These are phyloP conservation scores for Backusella mclennaniae DNA, from an alignment of 192 early-diverging fungal genomes.

Conservation along the genomic window DNA sequence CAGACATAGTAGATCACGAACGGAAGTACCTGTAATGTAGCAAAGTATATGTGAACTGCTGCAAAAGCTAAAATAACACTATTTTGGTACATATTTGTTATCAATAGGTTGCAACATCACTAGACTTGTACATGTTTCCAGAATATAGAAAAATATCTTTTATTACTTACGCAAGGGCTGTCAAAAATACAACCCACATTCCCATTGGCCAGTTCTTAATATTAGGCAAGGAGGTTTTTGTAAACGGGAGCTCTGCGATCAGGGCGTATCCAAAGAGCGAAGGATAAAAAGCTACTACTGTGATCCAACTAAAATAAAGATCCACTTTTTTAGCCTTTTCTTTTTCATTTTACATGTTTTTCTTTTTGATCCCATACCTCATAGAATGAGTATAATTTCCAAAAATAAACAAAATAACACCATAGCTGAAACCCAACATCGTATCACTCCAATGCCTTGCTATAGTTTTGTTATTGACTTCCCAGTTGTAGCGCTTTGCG, in stretches of 20 bases:
- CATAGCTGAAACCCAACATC: conserved; percentile 55
- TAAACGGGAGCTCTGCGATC: conserved; percentile 67
- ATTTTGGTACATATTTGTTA: not conserved
- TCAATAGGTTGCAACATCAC: not conserved
- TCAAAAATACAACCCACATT: conserved; percentile 64
- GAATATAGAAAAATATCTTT: not conserved
- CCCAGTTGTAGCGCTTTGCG: conserved; percentile 63
- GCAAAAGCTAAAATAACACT: conserved; percentile 58
- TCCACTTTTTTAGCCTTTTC: not conserved
- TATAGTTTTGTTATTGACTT: conserved; percentile 60
- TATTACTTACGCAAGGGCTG: conserved; percentile 44
- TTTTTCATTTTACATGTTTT: not conserved
- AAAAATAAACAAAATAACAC: conserved; percentile 69
- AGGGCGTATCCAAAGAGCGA: conserved; percentile 51
- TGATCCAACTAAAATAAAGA: conserved; percentile 35
- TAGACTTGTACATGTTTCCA: not conserved
- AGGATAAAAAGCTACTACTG: conserved; percentile 39
- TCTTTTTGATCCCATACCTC: conserved; percentile 38
- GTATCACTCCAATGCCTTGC: conserved; percentile 68
- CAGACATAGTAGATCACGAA: conserved; percentile 50
- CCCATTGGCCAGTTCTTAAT: conserved; percentile 63
- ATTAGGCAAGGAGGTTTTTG: conserved; percentile 62
- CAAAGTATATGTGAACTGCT: conserved; percentile 54
- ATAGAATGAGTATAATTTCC: conserved; percentile 69
- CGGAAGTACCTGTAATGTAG: conserved; percentile 24